phyloP scores from a whole-genome alignment of 192 early-diverging fungal species.

The Podila minutissima region DNA sequence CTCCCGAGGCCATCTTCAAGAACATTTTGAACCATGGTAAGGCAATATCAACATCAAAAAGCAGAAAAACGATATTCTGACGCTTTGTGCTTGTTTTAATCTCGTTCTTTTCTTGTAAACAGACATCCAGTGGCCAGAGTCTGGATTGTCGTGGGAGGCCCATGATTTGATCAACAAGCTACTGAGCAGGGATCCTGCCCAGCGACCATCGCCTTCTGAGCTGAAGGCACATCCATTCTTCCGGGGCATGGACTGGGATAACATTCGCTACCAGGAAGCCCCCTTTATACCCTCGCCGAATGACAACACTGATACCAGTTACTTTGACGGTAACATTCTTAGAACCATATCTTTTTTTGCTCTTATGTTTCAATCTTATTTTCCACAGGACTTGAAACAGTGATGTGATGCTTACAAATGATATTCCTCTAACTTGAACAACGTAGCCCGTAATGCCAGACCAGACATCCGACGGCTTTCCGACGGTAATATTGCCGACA shows the following conservation, averaged over 20 bases:
- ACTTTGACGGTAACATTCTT: conserved; percentile 77
- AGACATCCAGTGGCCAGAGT: conserved; percentile 76
- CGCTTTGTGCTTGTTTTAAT: not conserved
- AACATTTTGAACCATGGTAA: conserved; percentile 83
- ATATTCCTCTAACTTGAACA: not conserved
- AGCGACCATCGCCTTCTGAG: conserved; percentile 70
- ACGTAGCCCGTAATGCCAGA: conserved; percentile 70
- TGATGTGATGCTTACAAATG: too few species aligned
- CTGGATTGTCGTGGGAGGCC: conserved; percentile 68
- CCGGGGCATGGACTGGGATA: conserved; percentile 78
- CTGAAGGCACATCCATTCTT: conserved; percentile 82
- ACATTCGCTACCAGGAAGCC: conserved; percentile 78
- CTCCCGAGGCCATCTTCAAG: conserved; percentile 85
- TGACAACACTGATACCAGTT: conserved; percentile 89
- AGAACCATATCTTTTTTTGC: not conserved
- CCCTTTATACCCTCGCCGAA: conserved; percentile 87
- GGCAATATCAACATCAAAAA: not conserved
- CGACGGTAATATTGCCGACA: conserved; percentile 62
- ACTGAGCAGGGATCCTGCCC: conserved; percentile 76
- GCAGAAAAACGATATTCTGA: not conserved
- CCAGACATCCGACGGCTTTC: conserved; percentile 84
- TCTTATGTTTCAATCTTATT: conserved; percentile 13
- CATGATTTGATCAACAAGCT: conserved; percentile 79
- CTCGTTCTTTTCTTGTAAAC: not conserved
- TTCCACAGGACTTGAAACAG: not conserved